Evolutionary conservation across 129 eudicot genomes (phyloP).

Genomic region (Pulicaria dysenterica): DNA sequence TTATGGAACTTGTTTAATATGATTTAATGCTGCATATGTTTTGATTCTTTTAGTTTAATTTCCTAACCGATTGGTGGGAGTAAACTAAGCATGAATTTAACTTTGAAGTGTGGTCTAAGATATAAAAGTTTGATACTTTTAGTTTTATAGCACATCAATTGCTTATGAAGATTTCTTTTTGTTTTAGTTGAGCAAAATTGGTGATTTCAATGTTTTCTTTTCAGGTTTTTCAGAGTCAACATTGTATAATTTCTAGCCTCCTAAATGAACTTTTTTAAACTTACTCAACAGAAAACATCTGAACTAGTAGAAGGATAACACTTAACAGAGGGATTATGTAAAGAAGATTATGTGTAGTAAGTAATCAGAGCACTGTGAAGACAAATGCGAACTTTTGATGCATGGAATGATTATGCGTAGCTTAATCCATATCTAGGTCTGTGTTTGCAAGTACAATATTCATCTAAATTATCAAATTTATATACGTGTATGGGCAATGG

Average conservation of each 20-base stretch:
- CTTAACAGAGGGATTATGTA: neutral
- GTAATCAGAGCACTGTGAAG: neutral
- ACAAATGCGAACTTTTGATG: neutral
- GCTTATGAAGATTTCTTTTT: neutral
- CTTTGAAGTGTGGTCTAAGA: neutral
- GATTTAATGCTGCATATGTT: neutral
- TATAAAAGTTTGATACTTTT: slow-evolving; percentile 10
- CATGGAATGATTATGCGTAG: too few species aligned
- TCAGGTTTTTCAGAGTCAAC: neutral
- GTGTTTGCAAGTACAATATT: neutral
- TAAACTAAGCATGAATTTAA: neutral
- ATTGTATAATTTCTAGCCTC: neutral
- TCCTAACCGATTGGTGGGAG: neutral
- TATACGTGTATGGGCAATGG: neutral
- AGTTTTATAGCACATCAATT: slow-evolving; percentile 1
- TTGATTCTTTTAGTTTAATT: neutral
- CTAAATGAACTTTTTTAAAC: neutral
- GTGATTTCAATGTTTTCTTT: neutral
- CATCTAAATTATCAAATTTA: neutral
- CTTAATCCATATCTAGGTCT: neutral
- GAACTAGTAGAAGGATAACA: neutral
- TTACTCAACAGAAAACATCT: neutral
- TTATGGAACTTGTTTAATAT: neutral
- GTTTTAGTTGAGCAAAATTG: neutral
- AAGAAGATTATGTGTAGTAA: neutral